Percentiles rank a stretch among this genome's conserved stretches.
Conservation (phyloP, 2,329 filamentous ascomycete species). For the Botrytis squamosa region DNA sequence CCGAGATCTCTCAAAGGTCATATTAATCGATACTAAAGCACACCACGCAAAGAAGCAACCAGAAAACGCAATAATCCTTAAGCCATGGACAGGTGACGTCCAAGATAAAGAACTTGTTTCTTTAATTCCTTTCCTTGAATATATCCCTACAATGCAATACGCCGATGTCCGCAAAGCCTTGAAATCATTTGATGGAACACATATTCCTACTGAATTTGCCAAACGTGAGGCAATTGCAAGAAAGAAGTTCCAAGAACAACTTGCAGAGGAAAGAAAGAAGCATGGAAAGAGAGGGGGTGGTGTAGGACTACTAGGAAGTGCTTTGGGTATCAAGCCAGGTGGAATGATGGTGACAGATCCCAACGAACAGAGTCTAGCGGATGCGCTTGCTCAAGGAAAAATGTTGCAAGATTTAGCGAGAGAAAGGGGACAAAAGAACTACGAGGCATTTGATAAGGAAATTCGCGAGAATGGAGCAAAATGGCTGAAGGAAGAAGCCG, state of each 20-base stretch:
- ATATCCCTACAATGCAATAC: slow-evolving; percentile 90
- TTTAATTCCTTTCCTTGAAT: slow-evolving; percentile 95
- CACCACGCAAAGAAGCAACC: slow-evolving; percentile 84
- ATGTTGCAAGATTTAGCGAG: slow-evolving; percentile 95
- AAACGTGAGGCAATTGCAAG: slow-evolving; percentile 82
- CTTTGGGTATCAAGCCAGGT: slow-evolving; percentile 74
- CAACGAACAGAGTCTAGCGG: slow-evolving; percentile 62
- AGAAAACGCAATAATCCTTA: slow-evolving; percentile 91
- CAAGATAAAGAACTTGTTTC: slow-evolving; percentile 84
- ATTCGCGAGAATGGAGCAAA: slow-evolving; percentile 91
- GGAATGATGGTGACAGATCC: slow-evolving; percentile 57
- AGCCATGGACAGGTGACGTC: slow-evolving; percentile 83
- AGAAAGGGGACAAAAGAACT: slow-evolving; percentile 86
- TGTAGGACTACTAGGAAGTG: slow-evolving; percentile 65
- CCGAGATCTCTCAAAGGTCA: slow-evolving; percentile 90
- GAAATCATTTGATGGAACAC: slow-evolving; percentile 83
- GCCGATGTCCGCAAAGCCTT: slow-evolving; percentile 82
- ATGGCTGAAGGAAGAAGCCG: slow-evolving; percentile 92
- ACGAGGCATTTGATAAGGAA: slow-evolving; percentile 84
- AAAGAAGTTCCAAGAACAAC: slow-evolving; percentile 77
- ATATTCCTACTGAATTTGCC: slow-evolving; percentile 89
- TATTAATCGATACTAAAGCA: slow-evolving; percentile 86
- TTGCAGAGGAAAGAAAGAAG: slow-evolving; percentile 67
- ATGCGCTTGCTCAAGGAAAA: slow-evolving; percentile 87
- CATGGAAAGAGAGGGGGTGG: slow-evolving; percentile 55